Conservation (phyloP, 2,329 filamentous ascomycete species). For the Alternaria sp. region DNA sequence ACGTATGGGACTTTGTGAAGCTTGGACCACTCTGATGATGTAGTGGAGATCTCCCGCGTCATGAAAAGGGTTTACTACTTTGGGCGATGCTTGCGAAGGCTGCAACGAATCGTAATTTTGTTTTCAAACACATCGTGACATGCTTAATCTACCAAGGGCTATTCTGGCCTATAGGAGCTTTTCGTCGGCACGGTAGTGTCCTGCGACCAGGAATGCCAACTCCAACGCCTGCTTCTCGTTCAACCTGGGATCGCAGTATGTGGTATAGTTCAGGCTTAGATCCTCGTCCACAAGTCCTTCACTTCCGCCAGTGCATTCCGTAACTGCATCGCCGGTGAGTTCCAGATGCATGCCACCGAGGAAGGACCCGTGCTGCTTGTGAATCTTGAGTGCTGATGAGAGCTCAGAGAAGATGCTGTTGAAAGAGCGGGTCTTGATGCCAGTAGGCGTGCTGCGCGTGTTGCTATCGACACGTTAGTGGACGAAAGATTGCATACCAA, state of each 20-base stretch:
- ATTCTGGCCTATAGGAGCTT: slow-evolving; percentile 9
- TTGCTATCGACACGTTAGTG: slow-evolving; percentile 51
- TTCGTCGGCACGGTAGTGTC: slow-evolving; percentile 68
- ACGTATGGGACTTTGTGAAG: slow-evolving; percentile 6
- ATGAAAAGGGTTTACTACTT: not conserved
- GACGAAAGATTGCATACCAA: not conserved
- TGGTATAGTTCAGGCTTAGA: slow-evolving; percentile 88
- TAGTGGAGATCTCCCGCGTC: not conserved
- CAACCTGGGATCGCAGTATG: slow-evolving; percentile 90
- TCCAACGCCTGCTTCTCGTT: slow-evolving; percentile 99
- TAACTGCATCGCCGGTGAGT: slow-evolving; percentile 93
- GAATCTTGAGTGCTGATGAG: slow-evolving; percentile 80
- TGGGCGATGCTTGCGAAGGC: not conserved
- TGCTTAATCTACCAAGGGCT: too few relatives aligned
- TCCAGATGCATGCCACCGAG: slow-evolving; percentile 95
- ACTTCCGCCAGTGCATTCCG: slow-evolving; percentile 91
- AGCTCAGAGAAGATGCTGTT: slow-evolving; percentile 88
- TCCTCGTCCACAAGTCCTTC: slow-evolving; percentile 88
- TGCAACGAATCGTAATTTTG: not conserved
- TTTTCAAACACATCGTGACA: not conserved
- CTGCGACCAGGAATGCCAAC: slow-evolving; percentile 90
- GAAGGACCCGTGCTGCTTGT: slow-evolving; percentile 82
- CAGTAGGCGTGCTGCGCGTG: slow-evolving; percentile 69
- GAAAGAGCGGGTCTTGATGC: slow-evolving; percentile 93
- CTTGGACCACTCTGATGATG: slow-evolving; percentile 14